A percentile compares a stretch with the other conserved stretches of the same genome.
Conservation (phyloP, 1,284 basidiomycete genomes). For the Exobasidium cylindrosporum region DNA sequence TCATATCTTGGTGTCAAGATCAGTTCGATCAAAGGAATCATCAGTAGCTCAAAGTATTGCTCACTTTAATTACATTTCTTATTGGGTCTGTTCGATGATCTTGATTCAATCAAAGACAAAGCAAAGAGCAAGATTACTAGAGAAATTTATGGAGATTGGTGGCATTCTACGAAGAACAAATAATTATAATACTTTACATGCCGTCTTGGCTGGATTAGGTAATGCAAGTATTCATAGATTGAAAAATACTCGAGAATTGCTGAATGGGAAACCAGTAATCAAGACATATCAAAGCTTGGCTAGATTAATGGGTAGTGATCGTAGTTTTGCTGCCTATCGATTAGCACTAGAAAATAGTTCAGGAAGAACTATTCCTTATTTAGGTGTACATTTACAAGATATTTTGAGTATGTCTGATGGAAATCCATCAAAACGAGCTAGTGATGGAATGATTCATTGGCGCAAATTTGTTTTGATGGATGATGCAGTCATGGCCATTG, state of each 20-base stretch:
- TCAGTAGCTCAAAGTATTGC: constrained; percentile 42
- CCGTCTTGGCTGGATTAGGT: constrained; percentile 40
- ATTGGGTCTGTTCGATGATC: constrained; percentile 49
- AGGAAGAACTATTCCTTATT: constrained; percentile 44
- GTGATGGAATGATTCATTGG: constrained; percentile 46
- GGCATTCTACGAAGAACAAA: constrained; percentile 39
- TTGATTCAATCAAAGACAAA: constrained; percentile 43
- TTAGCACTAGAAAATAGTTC: constrained; percentile 43
- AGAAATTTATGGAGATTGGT: constrained; percentile 48
- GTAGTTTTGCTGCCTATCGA: constrained; percentile 41
- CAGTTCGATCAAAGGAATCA: constrained; percentile 27
- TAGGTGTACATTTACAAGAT: constrained; percentile 48
- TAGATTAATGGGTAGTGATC: constrained; percentile 40
- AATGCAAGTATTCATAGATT: constrained; percentile 45
- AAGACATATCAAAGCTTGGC: constrained; percentile 40
- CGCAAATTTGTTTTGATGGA: constrained; percentile 48
- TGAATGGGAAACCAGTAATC: constrained; percentile 39
- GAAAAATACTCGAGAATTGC: constrained; percentile 35
- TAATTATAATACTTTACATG: constrained; percentile 48
- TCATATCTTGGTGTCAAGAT: constrained; percentile 39
- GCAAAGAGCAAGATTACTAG: constrained; percentile 41
- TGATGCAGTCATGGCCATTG: constrained; percentile 45
- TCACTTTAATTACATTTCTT: constrained; percentile 50
- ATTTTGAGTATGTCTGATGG: constrained; percentile 47
- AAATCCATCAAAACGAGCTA: constrained; percentile 33